Base-by-base conservation (phyloP, 225 moss, liverwort and hornwort species). In the Bryoerythrophyllum caledonicum region DNA sequence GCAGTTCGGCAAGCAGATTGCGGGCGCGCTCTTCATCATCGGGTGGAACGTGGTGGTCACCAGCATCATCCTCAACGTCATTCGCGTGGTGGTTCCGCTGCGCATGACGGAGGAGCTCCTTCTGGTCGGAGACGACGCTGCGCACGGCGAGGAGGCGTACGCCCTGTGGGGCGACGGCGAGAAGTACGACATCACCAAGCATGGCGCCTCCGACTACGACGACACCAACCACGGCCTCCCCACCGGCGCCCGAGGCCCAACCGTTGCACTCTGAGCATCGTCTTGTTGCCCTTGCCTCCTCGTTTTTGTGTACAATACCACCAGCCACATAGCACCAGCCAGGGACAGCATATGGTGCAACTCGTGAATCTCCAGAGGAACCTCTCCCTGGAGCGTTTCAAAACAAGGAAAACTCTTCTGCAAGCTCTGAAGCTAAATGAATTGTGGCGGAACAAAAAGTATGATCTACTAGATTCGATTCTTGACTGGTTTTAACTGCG, bases 131-230 rank as follows among this genome's bases (percentile, higher is more conserved):
- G 86, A 86, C 28, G 86, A 86, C 26, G 82, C 86, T 20, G 86
- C 82, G 71, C 86, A 86, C 43, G 82, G 82, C 32, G 82, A 86
- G 63, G 86, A 86, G 52, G 86, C 82, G 21, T 83, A 86, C 37
- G 86, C 82, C 24, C 67, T 86, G 13, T 86, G 86, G 86, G 86
- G 86, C 3, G 82, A 86, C 41, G 82, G 86, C n/a, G n/a, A n/a
- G n/a, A n/a, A n/a, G n/a, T n/a, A n/a, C n/a, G n/a, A n/a, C n/a
- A n/a, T n/a, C n/a, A 77, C 67, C 13, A 74, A 71, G 34, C 34
- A 34, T 6, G 6, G 6, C 66, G 62, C 62, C 16, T 80, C 67
- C 16, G 80, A 83, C 41, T 8, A 75, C 20, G 82, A 82, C 5
- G 54, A 61, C 4, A 14, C 44, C 14, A 65, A 57, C 40, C 85